These are phyloP conservation scores for Trametes versicolor DNA, from an alignment of 1,284 basidiomycete species.

Conservation along the genomic window DNA sequence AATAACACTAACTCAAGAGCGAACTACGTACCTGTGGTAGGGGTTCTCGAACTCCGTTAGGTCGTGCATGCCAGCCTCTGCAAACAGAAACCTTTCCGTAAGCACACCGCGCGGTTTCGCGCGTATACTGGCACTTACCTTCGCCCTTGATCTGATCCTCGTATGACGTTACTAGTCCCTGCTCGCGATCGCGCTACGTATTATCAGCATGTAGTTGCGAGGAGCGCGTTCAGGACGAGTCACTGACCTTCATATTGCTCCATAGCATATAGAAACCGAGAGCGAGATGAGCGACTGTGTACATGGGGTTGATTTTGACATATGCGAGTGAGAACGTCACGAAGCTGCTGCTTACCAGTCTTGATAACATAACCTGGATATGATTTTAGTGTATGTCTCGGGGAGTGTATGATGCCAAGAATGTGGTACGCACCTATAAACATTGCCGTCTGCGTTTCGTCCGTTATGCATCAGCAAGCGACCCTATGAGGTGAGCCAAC, in stretches of 20 bases:
- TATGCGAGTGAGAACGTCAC: too few relatives aligned
- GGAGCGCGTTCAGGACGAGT: too few relatives aligned
- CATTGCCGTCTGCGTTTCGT: constrained; percentile 27
- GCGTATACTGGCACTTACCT: constrained; percentile 16
- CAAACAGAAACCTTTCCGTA: neutral
- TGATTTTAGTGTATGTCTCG: too few relatives aligned
- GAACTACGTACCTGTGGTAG: constrained; percentile 26
- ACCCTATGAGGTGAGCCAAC: too few relatives aligned
- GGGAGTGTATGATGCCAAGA: too few relatives aligned
- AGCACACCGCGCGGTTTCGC: neutral
- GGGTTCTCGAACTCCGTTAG: constrained; percentile 35
- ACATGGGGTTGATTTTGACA: too few relatives aligned
- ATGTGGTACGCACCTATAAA: constrained; percentile 28
- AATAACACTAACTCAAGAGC: too few relatives aligned
- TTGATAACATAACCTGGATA: constrained; percentile 33
- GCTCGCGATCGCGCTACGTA: constrained; percentile 31
- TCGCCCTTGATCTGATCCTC: constrained; percentile 37
- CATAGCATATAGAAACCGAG: constrained; percentile 36
- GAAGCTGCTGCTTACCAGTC: constrained; percentile 20
- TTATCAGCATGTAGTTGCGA: neutral
- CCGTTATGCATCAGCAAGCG: neutral
- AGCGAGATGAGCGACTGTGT: constrained; percentile 26
- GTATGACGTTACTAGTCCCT: constrained; percentile 27
- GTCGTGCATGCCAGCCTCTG: constrained; percentile 40
- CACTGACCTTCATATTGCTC: constrained; percentile 33